These are phyloP conservation scores for Dalechampia spathulata DNA, from an alignment of 441 rosid genomes.

Conservation along the genomic window DNA sequence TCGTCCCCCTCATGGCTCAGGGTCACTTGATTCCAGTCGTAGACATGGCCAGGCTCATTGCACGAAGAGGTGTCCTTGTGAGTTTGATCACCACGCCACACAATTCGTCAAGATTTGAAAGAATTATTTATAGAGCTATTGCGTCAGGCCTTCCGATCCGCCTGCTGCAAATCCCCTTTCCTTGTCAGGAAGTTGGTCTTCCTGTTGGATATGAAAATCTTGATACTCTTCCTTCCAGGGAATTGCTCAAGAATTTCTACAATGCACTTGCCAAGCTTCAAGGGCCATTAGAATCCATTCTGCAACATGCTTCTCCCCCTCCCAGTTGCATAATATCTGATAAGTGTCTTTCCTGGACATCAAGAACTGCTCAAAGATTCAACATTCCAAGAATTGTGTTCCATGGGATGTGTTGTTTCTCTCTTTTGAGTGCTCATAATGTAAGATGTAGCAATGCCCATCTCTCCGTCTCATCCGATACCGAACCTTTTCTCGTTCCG, in stretches of 20 bases:
- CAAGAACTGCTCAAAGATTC: constrained; percentile 25
- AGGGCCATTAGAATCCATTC: constrained; percentile 21
- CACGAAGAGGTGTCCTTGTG: constrained; percentile 21
- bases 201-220: constrained; percentile 31
- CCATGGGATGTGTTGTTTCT: constrained; percentile 31
- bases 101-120: constrained; percentile 17
- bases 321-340: constrained; percentile 39
- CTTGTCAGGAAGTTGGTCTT: constrained; percentile 16
- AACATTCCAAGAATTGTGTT: constrained; percentile 37
- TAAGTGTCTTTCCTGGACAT: constrained; percentile 30
- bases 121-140: no score
- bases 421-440: constrained; percentile 18
- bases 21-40: constrained; percentile 39
- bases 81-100: constrained; percentile 31
- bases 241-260: constrained; percentile 20
- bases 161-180: constrained; percentile 27
- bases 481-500: constrained; percentile 39
- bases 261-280: constrained; percentile 21
- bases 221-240: constrained; percentile 26
- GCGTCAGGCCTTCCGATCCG: constrained; percentile 12
- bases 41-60: constrained; percentile 35
- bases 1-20: constrained; percentile 33
- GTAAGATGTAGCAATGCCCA: constrained; percentile 14
- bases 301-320: constrained; percentile 16
- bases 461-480: constrained; percentile 13